Evolutionary conservation across 2,329 filamentous ascomycete genomes (phyloP).

Genomic region (Metarhizium robertsii): DNA sequence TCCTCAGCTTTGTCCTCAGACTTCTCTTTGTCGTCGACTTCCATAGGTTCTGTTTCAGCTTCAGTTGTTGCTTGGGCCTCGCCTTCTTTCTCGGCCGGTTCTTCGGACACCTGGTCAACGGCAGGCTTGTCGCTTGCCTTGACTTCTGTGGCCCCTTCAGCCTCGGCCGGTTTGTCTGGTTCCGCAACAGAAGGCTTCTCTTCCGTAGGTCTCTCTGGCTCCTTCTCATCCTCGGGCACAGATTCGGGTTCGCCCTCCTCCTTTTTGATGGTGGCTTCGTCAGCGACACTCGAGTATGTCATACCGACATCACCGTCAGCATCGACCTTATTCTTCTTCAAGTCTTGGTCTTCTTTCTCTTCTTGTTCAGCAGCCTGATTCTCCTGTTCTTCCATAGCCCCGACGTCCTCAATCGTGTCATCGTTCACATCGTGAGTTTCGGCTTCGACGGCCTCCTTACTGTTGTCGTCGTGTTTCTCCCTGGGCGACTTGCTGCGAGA

Average conservation of each 20-base stretch:
- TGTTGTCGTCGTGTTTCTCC: slow-evolving; percentile 19
- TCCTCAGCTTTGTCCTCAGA: slow-evolving; percentile 15
- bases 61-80: slow-evolving; percentile 9
- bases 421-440: slow-evolving; percentile 28
- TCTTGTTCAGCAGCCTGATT: slow-evolving; percentile 14
- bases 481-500: slow-evolving; percentile 28
- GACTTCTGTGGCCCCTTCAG: slow-evolving; percentile 9
- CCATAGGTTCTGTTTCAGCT: slow-evolving; percentile 19
- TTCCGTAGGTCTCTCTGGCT: slow-evolving; percentile 18
- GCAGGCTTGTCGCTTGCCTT: slow-evolving; percentile 13
- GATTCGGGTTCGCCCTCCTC: slow-evolving; percentile 28
- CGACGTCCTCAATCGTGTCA: slow-evolving; percentile 36
- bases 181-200: slow-evolving; percentile 13
- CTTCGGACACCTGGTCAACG: slow-evolving; percentile 13
- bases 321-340: slow-evolving; percentile 27
- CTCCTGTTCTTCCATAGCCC: slow-evolving; percentile 17
- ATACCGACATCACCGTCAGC: slow-evolving; percentile 43
- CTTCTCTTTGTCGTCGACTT: slow-evolving; percentile 23
- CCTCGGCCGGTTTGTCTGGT: slow-evolving; percentile 6
- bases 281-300: slow-evolving; percentile 26
- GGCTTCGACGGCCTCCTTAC: slow-evolving; percentile 18
- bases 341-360: slow-evolving; percentile 8
- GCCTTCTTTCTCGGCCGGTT: slow-evolving; percentile 11
- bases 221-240: slow-evolving; percentile 21
- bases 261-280: slow-evolving; percentile 27